Base-by-base conservation (phyloP, 768 basidiomycete species). In the Lactarius sanguifluus region DNA sequence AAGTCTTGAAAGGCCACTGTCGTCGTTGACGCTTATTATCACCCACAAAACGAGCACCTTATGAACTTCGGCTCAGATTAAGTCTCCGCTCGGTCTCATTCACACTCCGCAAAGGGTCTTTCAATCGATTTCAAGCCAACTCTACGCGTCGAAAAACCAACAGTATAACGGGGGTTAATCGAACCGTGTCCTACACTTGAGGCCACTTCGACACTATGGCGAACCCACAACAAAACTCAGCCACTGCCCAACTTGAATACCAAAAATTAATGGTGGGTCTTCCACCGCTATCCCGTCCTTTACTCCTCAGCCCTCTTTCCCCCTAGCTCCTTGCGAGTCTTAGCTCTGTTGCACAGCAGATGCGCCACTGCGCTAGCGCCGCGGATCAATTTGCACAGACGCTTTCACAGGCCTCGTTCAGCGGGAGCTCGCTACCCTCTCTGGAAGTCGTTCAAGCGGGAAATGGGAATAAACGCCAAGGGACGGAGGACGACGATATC, bases 321-420 rank as follows among this genome's bases (percentile, higher is more conserved):
- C 63, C 71, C 25, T 62, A 90, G 89, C 82, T 90, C 75, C 80
- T 82, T 40, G 74, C 77, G 36, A 81, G 83, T 71, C 79, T 91
- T 69, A 75, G 73, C 67, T 77, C 79, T 28, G 83, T 90, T 64
- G 88, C 89, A 45, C 81, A 83, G 57, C 77, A 83, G 43, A 81
- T 92, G 84, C 85, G 86, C 67, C 81, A 83, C 65, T 86, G 84
- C 61, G 87, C 88, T 5, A 78, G 78, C 58, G 73, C 86, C 52
- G 85, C 86, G 18, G 89, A 91, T 50, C 75, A 81, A 34, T 88
- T 87, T 71, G 82, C 85, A 12, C 80, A 79, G 56, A 73, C 82
- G 38, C 77, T 87, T 59, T 75, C 79, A 50, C 78, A 80, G 36
- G 64, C 69, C 74, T 57, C 76, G 74, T 54, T 76, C 75, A 64